Conservation (phyloP, 257 asterid genomes). For the Penstemon davidsonii region DNA sequence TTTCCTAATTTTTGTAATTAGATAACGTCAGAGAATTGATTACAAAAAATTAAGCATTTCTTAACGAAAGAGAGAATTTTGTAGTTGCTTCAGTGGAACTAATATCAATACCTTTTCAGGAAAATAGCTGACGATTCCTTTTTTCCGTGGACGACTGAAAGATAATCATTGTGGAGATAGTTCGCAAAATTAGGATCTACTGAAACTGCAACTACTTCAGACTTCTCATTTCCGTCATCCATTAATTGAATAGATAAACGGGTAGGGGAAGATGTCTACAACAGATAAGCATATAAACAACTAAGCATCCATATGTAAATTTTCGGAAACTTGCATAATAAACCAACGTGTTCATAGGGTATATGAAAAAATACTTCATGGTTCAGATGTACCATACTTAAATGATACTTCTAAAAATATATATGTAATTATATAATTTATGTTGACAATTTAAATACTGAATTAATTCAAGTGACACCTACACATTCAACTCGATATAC, state of each 20-base stretch:
- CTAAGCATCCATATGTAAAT: slow-evolving; percentile 30
- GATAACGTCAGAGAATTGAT: slow-evolving; percentile 21
- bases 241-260: slow-evolving; percentile 81
- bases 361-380: background rate
- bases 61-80: slow-evolving; percentile 15
- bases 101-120: slow-evolving; percentile 67
- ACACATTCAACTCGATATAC: slow-evolving; percentile 71
- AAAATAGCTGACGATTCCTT: slow-evolving; percentile 69
- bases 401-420: background rate
- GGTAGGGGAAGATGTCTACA: slow-evolving; percentile 72
- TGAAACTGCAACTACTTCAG: slow-evolving; percentile 94
- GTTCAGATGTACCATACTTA: background rate
- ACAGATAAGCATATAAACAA: slow-evolving; percentile 28
- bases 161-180: slow-evolving; percentile 77
- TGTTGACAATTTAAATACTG: background rate
- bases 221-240: slow-evolving; percentile 84
- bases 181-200: slow-evolving; percentile 83
- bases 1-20: slow-evolving; percentile 24
- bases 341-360: background rate
- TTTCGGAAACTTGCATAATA: slow-evolving; percentile 2
- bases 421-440: background rate
- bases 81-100: slow-evolving; percentile 22
- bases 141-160: slow-evolving; percentile 58
- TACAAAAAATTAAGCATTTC: slow-evolving; percentile 9
- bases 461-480: slow-evolving; percentile 37